These are phyloP conservation scores for Atkinsonella hypoxylon DNA, from an alignment of 2,329 filamentous ascomycete genomes.

Conservation along the genomic window DNA sequence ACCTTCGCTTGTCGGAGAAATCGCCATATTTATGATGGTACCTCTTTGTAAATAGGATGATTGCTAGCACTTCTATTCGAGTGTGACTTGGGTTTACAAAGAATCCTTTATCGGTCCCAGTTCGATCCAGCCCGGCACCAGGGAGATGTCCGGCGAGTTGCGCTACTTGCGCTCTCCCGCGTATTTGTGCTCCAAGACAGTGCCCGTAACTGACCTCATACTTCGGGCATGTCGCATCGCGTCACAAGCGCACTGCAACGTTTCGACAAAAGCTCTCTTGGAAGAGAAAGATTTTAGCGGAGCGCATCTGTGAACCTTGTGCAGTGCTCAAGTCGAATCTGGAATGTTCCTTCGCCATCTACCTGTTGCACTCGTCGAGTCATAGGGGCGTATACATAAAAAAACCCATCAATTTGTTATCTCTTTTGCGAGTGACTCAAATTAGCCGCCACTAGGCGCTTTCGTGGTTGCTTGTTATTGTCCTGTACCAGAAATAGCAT, in stretches of 20 bases:
- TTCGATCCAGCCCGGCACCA: no score
- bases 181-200: slow-evolving; percentile 1
- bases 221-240: not conserved
- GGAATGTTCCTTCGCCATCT: not conserved
- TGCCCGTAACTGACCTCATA: slow-evolving; percentile 1
- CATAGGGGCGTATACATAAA: not conserved
- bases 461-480: not conserved
- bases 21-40: no score
- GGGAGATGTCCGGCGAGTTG: not conserved
- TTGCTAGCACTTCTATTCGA: no score
- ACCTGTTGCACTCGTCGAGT: not conserved
- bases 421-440: not conserved
- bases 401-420: not conserved
- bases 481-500: not conserved
- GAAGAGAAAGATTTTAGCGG: not conserved
- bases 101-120: no score
- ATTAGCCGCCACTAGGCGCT: not conserved
- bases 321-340: not conserved
- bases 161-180: no score
- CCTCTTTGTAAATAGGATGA: no score
- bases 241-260: not conserved
- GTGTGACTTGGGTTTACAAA: no score
- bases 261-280: not conserved
- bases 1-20: no score
- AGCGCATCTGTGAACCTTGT: not conserved